Conservation (phyloP, 2,329 filamentous ascomycete genomes). For the Cryphonectria japonica region DNA sequence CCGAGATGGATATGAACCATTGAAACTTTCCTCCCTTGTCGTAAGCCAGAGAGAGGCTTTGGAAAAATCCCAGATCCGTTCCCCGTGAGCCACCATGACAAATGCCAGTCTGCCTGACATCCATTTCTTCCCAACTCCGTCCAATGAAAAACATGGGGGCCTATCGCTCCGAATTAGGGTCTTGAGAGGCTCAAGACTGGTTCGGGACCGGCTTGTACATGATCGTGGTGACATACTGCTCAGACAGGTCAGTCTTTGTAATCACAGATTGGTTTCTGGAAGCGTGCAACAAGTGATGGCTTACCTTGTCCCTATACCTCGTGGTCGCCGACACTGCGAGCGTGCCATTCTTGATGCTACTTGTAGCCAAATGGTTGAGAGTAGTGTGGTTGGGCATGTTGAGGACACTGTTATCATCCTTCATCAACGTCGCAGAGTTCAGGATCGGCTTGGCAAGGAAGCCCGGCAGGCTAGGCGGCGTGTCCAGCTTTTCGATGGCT, state of each 20-base stretch:
- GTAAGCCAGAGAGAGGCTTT: conserved; percentile 18
- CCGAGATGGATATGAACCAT: background rate
- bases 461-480: conserved; percentile 82
- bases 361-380: conserved; percentile 93
- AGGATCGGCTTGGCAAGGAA: conserved; percentile 94
- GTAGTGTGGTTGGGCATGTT: conserved; percentile 98
- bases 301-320: conserved; percentile 92
- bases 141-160: conserved; percentile 16
- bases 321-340: conserved; percentile 95
- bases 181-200: conserved; percentile 13
- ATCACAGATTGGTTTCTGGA: conserved; percentile 5
- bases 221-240: conserved; percentile 93
- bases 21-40: conserved; percentile 2
- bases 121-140: conserved; percentile 20
- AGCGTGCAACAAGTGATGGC: conserved; percentile 31
- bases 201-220: conserved; percentile 79
- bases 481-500: conserved; percentile 78
- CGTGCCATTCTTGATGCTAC: conserved; percentile 96
- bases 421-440: conserved; percentile 88
- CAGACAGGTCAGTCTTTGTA: conserved; percentile 30
- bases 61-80: background rate
- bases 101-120: conserved; percentile 17
- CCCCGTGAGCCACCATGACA: background rate
- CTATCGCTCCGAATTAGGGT: background rate
- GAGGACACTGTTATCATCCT: conserved; percentile 96